A percentile compares a stretch with the other conserved stretches of the same genome.
Evolutionary conservation across 352 stramenopile genomes (phyloP).

Genomic region (Phytophthora melonis): DNA sequence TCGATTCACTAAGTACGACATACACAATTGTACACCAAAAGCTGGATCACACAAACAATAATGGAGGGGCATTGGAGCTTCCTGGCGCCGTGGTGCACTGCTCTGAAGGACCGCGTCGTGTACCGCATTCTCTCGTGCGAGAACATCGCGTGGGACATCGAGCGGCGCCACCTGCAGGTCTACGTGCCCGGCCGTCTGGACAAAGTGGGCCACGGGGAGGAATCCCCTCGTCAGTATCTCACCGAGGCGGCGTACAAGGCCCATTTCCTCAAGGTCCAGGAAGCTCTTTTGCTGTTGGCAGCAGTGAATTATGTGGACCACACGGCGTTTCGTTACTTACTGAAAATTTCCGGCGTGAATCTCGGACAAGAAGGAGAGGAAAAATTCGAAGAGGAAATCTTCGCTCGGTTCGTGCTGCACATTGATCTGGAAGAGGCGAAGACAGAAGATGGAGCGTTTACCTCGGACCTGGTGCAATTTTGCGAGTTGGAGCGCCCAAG

Average conservation of each 20-base stretch:
- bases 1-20: background rate
- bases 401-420: background rate
- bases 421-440: background rate
- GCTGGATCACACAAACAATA: no score
- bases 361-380: background rate
- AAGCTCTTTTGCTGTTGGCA: background rate
- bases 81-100: background rate
- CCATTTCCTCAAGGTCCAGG: background rate
- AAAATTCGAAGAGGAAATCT: constrained; percentile 1
- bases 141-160: background rate
- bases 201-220: background rate
- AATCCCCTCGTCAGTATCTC: background rate
- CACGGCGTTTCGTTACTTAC: background rate
- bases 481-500: background rate
- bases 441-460: background rate
- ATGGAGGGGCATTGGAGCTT: background rate
- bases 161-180: background rate
- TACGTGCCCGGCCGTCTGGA: background rate
- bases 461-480: background rate
- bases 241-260: background rate
- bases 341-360: background rate
- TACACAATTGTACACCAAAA: background rate
- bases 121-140: background rate
- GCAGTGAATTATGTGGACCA: background rate
- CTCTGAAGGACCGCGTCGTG: background rate